phyloP scores from a whole-genome alignment of 2,329 filamentous ascomycete species.

The Ilyonectria mors-panacis region DNA sequence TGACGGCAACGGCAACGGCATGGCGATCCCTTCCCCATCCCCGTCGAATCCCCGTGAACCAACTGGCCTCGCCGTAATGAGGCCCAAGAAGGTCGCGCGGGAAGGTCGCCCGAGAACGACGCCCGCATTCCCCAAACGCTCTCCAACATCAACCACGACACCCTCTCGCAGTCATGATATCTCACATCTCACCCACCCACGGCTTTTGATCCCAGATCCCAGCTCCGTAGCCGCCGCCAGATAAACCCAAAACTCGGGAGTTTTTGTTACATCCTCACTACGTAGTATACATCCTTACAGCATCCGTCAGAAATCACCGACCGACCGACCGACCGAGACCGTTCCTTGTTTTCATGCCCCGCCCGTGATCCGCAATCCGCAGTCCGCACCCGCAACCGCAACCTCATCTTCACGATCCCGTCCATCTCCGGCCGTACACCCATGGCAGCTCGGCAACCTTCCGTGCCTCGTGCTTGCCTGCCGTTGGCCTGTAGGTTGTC shows the following conservation, averaged over 20 bases:
- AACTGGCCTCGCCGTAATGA: conserved; percentile 23
- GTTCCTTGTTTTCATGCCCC: conserved; percentile 15
- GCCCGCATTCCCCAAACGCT: conserved; percentile 18
- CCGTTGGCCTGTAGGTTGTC: conserved; percentile 30
- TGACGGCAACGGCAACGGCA: conserved; percentile 9
- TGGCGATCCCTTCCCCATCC: conserved; percentile 32
- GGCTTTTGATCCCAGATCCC: conserved; percentile 8
- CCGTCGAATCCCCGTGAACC: conserved; percentile 35
- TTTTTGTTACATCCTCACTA: background rate
- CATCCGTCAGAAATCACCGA: conserved; percentile 6
- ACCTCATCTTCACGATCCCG: conserved; percentile 37
- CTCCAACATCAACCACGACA: background rate
- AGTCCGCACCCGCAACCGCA: conserved; percentile 8
- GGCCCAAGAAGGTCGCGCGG: conserved; percentile 15
- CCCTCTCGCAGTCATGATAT: conserved; percentile 4
- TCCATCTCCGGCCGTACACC: conserved; percentile 42
- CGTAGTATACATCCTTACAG: background rate
- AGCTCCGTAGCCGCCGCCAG: conserved; percentile 2
- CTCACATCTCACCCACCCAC: conserved; percentile 6
- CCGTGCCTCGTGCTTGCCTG: conserved; percentile 36
- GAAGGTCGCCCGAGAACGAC: background rate
- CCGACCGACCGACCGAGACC: conserved; percentile 20
- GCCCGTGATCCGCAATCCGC: conserved; percentile 14
- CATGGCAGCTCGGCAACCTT: conserved; percentile 44
- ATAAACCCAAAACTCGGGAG: background rate